Evolutionary conservation across 2,329 filamentous ascomycete genomes (phyloP).

Genomic region (Venturia nashicola): DNA sequence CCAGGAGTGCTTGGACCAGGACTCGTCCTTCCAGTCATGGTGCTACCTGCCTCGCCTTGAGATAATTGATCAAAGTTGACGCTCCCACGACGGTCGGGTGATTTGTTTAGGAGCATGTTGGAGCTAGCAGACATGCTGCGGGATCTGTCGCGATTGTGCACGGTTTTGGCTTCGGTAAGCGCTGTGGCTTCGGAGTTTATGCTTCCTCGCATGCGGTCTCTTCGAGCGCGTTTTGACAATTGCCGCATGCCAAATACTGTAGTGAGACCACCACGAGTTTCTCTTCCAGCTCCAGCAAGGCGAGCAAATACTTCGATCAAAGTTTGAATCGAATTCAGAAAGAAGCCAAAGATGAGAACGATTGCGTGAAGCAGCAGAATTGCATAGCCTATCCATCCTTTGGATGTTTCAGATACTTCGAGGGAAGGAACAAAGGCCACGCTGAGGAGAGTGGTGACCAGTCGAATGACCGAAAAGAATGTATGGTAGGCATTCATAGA

Average conservation of each 20-base stretch:
- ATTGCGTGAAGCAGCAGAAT: conserved; percentile 77
- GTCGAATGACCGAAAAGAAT: conserved; percentile 65
- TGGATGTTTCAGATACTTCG: conserved; percentile 62
- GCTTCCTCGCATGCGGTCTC: background rate
- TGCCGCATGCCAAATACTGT: conserved; percentile 86
- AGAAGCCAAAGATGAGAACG: conserved; percentile 82
- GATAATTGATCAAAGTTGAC: conserved; percentile 41
- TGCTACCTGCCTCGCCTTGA: conserved; percentile 23
- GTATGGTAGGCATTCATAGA: conserved; percentile 97
- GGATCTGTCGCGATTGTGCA: conserved; percentile 16
- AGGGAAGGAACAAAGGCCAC: conserved; percentile 76
- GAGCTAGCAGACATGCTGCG: conserved; percentile 51
- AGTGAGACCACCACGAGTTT: conserved; percentile 65
- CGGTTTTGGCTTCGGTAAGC: conserved; percentile 5
- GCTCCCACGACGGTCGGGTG: conserved; percentile 33
- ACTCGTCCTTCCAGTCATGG: conserved; percentile 46
- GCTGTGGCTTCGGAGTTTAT: conserved; percentile 19
- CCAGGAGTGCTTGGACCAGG: conserved; percentile 60
- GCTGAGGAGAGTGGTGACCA: conserved; percentile 46
- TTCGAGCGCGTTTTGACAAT: conserved; percentile 38
- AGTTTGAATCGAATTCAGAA: conserved; percentile 83
- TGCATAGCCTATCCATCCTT: conserved; percentile 90
- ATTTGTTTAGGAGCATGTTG: conserved; percentile 42
- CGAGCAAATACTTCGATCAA: conserved; percentile 79
- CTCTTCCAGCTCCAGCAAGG: conserved; percentile 69